phyloP scores from a whole-genome alignment of 441 rosid genomes.

The Corymbia calophylla region DNA sequence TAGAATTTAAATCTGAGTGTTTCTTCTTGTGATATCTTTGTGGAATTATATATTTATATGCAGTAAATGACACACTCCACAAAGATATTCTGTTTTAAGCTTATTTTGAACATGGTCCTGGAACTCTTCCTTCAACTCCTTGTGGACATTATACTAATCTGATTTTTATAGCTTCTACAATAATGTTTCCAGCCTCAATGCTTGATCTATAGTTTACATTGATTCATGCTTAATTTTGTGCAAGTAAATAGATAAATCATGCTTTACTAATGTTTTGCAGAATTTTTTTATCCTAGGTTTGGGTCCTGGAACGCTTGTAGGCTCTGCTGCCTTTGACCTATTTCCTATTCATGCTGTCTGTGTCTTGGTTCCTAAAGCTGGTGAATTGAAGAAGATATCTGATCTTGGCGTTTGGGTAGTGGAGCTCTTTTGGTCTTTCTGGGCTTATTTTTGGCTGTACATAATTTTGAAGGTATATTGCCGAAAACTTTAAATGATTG shows the following conservation, averaged over 20 bases:
- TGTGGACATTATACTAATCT: background rate
- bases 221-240: background rate
- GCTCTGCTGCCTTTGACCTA: slow-evolving; percentile 97
- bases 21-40: background rate
- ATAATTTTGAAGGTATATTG: slow-evolving; percentile 70
- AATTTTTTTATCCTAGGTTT: slow-evolving; percentile 37
- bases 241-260: background rate
- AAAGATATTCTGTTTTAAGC: background rate
- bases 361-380: slow-evolving; percentile 89
- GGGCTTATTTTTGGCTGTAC: slow-evolving; percentile 96
- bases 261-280: background rate
- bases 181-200: background rate
- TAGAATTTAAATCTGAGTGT: background rate
- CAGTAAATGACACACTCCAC: background rate
- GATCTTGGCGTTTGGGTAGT: slow-evolving; percentile 93
- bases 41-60: background rate
- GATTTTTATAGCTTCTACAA: fast-evolving
- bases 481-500: background rate
- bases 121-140: background rate
- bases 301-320: slow-evolving; percentile 98
- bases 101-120: background rate
- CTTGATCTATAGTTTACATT: background rate
- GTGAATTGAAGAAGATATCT: slow-evolving; percentile 86
- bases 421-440: slow-evolving; percentile 95
- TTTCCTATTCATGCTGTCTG: slow-evolving; percentile 96